Conservation (phyloP, 345 rosid genomes). For the Eucalyptus regnans region DNA sequence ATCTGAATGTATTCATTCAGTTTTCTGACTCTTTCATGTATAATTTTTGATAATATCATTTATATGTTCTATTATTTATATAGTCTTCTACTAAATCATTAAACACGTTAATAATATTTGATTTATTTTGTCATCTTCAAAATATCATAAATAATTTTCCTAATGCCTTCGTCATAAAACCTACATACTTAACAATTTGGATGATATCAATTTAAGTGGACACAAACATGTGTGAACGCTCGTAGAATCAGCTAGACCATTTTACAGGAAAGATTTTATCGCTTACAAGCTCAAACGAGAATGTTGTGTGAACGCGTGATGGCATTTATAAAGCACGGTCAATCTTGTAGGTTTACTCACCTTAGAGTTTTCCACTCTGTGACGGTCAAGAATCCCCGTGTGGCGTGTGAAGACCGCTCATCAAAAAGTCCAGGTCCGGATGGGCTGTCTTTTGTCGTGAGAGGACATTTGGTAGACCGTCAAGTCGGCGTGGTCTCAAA, state of each 20-base stretch:
- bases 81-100: no score
- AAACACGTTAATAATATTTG: no score
- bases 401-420: neutral
- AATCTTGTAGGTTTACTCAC: neutral
- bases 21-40: no score
- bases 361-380: neutral
- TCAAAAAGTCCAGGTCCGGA: neutral
- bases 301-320: neutral
- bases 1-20: no score
- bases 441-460: neutral
- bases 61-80: accelerated
- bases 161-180: neutral
- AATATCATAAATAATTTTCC: accelerated
- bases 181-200: accelerated
- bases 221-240: accelerated
- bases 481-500: no score
- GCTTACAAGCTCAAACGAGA: neutral
- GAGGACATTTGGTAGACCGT: no score
- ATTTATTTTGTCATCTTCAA: no score
- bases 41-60: no score
- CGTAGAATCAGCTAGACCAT: neutral
- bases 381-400: neutral
- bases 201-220: neutral
- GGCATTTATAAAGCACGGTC: neutral
- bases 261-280: accelerated